These are phyloP conservation scores for Dichomitus squalens DNA, from an alignment of 1,284 basidiomycete species.

Conservation along the genomic window DNA sequence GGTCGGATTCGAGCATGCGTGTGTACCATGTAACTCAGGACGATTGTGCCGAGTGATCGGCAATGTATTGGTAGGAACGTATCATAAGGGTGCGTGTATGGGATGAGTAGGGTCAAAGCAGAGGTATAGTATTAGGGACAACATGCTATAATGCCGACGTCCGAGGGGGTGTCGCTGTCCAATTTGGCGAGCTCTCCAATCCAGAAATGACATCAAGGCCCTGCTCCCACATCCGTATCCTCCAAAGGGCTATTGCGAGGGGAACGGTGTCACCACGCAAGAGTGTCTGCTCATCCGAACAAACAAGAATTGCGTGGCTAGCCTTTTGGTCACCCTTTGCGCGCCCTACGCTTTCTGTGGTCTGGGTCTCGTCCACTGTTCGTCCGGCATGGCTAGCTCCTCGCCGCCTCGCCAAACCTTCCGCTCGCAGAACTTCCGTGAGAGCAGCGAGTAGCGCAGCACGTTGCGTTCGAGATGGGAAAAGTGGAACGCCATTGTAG, in stretches of 20 bases:
- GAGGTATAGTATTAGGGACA: not conserved
- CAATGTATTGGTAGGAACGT: slow-evolving; percentile 20
- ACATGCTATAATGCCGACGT: not conserved
- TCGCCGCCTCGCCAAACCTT: slow-evolving; percentile 33
- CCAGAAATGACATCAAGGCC: slow-evolving; percentile 12
- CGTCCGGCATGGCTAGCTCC: not conserved
- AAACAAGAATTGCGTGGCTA: slow-evolving; percentile 72
- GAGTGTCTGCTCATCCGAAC: slow-evolving; percentile 49
- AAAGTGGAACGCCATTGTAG: slow-evolving; percentile 66
- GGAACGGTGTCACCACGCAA: slow-evolving; percentile 59
- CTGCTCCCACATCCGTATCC: slow-evolving; percentile 72
- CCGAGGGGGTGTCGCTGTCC: slow-evolving; percentile 3
- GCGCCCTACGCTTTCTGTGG: not conserved
- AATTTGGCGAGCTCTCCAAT: not conserved
- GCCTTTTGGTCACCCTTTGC: slow-evolving; percentile 42
- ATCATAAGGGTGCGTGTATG: not conserved
- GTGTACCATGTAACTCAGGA: slow-evolving; percentile 19
- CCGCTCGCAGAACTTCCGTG: slow-evolving; percentile 48
- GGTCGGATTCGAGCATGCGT: slow-evolving; percentile 2
- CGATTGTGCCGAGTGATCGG: slow-evolving; percentile 11
- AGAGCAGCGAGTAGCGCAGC: slow-evolving; percentile 55
- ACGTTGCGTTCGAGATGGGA: slow-evolving; percentile 61
- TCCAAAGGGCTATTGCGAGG: slow-evolving; percentile 72
- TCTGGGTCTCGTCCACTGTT: not conserved
- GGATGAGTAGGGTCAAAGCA: not conserved